Base-by-base conservation (phyloP, 1,139 yeast genomes). In the Ogataea hybrid region DNA sequence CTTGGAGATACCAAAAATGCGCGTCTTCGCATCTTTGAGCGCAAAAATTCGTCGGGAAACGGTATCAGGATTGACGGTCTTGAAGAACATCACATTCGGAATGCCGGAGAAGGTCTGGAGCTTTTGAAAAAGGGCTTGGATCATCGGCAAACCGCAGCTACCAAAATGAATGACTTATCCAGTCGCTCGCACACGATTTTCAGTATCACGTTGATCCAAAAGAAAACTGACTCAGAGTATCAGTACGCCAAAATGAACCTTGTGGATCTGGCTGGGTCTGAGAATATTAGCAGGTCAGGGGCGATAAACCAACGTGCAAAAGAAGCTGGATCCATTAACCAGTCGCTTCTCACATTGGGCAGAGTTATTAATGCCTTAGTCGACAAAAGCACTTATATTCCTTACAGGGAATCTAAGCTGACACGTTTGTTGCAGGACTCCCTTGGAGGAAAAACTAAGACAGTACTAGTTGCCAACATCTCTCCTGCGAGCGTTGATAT, bases 261-360 rank as follows among this genome's bases (percentile, higher is more conserved):
- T 34, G 92, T 84, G 2, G 92, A 84, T 67, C 70, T 84, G 47
- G 94, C 92, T 1, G 94, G 92, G 0, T 81, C 88, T 7, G 92
- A 84, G 60, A 86, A 87, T 55, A 81, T 88, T 37, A 77, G 71
- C 47, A 69, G 87, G 44, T 84, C 95, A 0, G 96, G 96, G 1
- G 92, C 95, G 0, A 77, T 71, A 41, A 79, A 82, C 57, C 81
- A 77, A 56, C 70, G 94, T 25, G 95, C 95, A 0, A 78, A 86
- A 51, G 96, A 87, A 61, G 96, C 96, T 2, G 96, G 95, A 2
- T 77, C 83, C 54, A 89, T 89, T 41, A 89, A 89, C 61, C 94
- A 87, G 61, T 82, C 92, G 48, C 69, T 89, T 44, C 65, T 88
- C 29, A 83, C 96, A 0, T 70, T 89, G 36, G 97, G 96, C 0